Conservation (phyloP, 2,329 filamentous ascomycete genomes). For the Cercospora sojina region DNA sequence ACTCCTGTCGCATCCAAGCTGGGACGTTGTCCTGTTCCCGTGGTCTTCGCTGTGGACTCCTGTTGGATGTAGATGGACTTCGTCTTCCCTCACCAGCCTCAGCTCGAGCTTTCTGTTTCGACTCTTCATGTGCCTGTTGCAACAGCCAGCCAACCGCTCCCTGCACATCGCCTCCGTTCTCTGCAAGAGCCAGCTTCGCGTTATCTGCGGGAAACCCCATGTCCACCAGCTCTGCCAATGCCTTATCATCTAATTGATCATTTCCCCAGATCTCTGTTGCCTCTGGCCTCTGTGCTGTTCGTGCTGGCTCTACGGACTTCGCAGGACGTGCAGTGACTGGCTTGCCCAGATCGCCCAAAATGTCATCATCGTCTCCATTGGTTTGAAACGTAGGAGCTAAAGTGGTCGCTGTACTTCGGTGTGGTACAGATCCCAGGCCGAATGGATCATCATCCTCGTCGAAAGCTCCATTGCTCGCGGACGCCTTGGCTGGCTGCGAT, state of each 20-base stretch:
- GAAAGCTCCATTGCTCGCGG: constrained; percentile 14
- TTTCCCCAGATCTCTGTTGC: constrained; percentile 11
- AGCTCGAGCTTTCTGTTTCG: constrained; percentile 64
- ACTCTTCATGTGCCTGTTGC: constrained; percentile 83
- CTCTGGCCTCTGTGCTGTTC: constrained; percentile 6
- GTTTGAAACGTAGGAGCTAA: constrained; percentile 20
- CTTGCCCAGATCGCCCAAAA: constrained; percentile 60
- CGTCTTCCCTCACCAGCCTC: constrained; percentile 29
- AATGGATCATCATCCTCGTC: constrained; percentile 83
- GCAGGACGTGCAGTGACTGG: constrained; percentile 54
- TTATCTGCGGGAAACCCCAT: constrained; percentile 91
- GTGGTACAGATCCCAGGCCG: constrained; percentile 57
- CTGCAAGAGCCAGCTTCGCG: constrained; percentile 73
- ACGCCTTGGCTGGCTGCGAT: constrained; percentile 12
- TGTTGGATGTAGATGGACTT: constrained; percentile 22
- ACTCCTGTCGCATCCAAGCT: constrained; percentile 63
- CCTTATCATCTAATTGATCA: constrained; percentile 56
- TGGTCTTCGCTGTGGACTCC: constrained; percentile 28
- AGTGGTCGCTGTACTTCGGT: constrained; percentile 29
- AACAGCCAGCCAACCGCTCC: constrained; percentile 85
- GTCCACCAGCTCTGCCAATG: constrained; percentile 84
- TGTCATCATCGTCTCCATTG: constrained; percentile 56
- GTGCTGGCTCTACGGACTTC: constrained; percentile 12
- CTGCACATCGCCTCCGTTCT: constrained; percentile 81
- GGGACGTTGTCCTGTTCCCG: constrained; percentile 48